Conservation (phyloP, 2,329 filamentous ascomycete species). For the Aspergillus ochraceus region DNA sequence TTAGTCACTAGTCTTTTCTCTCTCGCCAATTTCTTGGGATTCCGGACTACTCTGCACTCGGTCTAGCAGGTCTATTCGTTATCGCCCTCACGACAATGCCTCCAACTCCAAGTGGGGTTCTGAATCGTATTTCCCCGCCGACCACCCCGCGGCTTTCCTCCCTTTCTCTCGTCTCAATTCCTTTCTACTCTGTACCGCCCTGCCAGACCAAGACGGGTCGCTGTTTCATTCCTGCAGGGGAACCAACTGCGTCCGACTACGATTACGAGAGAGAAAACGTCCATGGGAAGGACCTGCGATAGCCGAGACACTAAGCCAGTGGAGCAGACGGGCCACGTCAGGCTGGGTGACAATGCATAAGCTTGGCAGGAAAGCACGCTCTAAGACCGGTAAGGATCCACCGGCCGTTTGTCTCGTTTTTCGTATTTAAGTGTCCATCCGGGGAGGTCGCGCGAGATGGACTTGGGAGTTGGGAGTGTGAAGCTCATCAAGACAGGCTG, state of each 20-base stretch:
- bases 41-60: too few relatives aligned
- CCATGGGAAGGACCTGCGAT: background rate
- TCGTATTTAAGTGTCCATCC: background rate
- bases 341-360: constrained; percentile 18
- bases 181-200: background rate
- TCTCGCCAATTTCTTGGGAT: too few relatives aligned
- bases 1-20: too few relatives aligned
- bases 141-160: background rate
- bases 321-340: background rate
- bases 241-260: background rate
- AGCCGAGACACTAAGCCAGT: background rate
- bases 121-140: background rate
- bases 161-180: background rate
- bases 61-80: background rate
- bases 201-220: background rate
- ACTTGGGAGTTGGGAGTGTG: background rate
- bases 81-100: background rate
- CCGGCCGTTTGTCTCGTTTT: background rate
- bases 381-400: constrained; percentile 26
- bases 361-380: constrained; percentile 24
- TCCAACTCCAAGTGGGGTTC: background rate
- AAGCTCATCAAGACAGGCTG: constrained; percentile 20
- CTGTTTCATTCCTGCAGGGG: background rate
- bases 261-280: background rate
- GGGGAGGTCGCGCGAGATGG: too few relatives aligned